Conservation (phyloP, 208 protist genomes). For the Acanthamoeba castellanii region DNA sequence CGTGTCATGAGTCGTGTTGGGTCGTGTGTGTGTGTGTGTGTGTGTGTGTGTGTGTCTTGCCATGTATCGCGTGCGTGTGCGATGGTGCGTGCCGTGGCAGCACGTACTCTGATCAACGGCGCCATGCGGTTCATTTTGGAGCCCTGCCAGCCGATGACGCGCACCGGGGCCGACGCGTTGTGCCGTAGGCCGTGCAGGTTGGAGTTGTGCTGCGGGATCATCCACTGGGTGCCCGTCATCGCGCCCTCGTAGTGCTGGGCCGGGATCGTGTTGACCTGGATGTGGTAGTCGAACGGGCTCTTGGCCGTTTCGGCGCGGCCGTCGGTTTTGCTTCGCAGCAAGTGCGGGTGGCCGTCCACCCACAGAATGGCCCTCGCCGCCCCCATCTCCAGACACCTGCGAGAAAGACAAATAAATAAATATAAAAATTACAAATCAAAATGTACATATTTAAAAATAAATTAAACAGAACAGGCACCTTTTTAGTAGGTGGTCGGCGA, state of each 20-base stretch:
- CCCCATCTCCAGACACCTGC: background rate
- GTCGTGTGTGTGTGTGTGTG: no score
- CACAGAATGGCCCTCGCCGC: background rate
- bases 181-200: background rate
- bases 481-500: background rate
- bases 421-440: no score
- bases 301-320: background rate
- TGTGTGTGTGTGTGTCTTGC: background rate
- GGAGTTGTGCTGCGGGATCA: background rate
- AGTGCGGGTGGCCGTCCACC: background rate
- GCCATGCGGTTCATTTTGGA: background rate
- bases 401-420: background rate
- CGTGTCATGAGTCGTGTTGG: background rate
- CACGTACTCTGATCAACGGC: background rate
- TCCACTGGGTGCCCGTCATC: background rate
- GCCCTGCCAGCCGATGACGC: constrained; percentile 9
- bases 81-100: no score
- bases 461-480: background rate
- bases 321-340: background rate
- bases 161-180: background rate
- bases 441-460: no score
- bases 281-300: background rate
- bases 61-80: background rate
- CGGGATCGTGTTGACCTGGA: background rate
- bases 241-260: background rate